Percentiles rank a stretch among this genome's conserved stretches.
These are phyloP conservation scores for Neoboletus magnificus DNA, from an alignment of 768 basidiomycete genomes.

Conservation along the genomic window DNA sequence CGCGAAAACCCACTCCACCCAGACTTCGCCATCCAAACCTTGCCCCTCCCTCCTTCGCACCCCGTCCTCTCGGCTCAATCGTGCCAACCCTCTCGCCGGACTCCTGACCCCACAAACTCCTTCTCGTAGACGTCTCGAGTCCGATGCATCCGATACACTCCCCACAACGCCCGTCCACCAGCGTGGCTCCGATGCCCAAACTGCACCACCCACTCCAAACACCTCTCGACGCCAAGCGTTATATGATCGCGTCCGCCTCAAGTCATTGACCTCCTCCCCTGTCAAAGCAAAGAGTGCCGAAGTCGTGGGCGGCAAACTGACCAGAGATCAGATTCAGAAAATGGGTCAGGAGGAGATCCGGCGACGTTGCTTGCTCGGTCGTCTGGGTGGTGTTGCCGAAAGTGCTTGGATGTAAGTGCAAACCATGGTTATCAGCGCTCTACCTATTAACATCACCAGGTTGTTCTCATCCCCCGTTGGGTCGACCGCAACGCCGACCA, in stretches of 20 bases:
- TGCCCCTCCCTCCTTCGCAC: constrained; percentile 60
- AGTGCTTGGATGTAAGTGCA: constrained; percentile 77
- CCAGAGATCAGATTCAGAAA: constrained; percentile 65
- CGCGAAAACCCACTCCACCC: constrained; percentile 32
- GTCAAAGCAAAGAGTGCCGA: constrained; percentile 49
- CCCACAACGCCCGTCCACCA: constrained; percentile 70
- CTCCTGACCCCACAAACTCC: constrained; percentile 38
- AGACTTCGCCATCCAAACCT: constrained; percentile 45
- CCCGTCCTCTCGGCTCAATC: constrained; percentile 49
- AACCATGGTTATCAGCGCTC: not conserved
- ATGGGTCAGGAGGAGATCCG: constrained; percentile 77
- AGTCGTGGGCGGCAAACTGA: constrained; percentile 44
- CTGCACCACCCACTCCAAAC: constrained; percentile 65
- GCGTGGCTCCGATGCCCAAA: constrained; percentile 49
- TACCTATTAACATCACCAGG: constrained; percentile 31
- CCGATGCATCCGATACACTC: constrained; percentile 34
- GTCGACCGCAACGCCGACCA: constrained; percentile 48
- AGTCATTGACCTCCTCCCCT: constrained; percentile 65
- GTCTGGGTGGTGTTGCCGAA: constrained; percentile 78
- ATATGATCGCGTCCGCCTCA: constrained; percentile 75
- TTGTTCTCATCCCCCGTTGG: constrained; percentile 66
- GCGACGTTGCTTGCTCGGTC: constrained; percentile 70
- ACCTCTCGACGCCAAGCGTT: constrained; percentile 76
- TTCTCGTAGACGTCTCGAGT: constrained; percentile 45
- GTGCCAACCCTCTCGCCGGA: constrained; percentile 32